Evolutionary conservation across 1,284 basidiomycete species (phyloP), one percentile per base, ranked within the genome.

Genomic region (Trametes sp.): DNA sequence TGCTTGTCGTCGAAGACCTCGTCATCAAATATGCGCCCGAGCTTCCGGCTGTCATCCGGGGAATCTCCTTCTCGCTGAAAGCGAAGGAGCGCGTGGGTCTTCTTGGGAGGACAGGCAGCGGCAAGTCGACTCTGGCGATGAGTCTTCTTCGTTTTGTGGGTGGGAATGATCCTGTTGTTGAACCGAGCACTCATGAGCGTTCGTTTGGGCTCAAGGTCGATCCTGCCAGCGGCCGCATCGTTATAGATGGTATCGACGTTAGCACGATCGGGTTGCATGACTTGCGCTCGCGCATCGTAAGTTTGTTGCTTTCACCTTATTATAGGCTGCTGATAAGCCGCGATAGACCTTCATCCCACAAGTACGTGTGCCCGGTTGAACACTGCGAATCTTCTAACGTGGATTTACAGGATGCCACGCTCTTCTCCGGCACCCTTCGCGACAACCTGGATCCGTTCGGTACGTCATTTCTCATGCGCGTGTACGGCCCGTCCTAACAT

Each of bases 221-320:
- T 70, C 95, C 95, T 0, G 81, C 85, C 1, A 78, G 80, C 11
- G 96, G 96, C 0, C 84, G 81, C 51, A 96, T 98, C 64, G 57
- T 90, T 56, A 88, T 98, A 45, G 95, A 96, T 68, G 95, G 95
- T 0, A 88, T 98, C 67, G 94, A 98, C 74, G 94, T 98, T 60
- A 89, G 91, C 0, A 88, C 80, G 6, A 96, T 98, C 64, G 95
- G 95, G 1, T 79, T 97, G 26, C 85, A 94, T 72, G 94, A 96
- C 75, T 74, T 98, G 58, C 85, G 95, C 33, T 89, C 89, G n/a
- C 82, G 89, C 54, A 73, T 94, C 71, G 89, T 89, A 71, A 72
- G 86, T 77, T 6, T 38, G 26, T 31, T 28, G 26, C 26, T 21
- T 10, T 35, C 13, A 13, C 24, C 10, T 3, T 23, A 19, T 21